phyloP scores from a whole-genome alignment of 139 green algal species.

The Chlamydomonas sp. region DNA sequence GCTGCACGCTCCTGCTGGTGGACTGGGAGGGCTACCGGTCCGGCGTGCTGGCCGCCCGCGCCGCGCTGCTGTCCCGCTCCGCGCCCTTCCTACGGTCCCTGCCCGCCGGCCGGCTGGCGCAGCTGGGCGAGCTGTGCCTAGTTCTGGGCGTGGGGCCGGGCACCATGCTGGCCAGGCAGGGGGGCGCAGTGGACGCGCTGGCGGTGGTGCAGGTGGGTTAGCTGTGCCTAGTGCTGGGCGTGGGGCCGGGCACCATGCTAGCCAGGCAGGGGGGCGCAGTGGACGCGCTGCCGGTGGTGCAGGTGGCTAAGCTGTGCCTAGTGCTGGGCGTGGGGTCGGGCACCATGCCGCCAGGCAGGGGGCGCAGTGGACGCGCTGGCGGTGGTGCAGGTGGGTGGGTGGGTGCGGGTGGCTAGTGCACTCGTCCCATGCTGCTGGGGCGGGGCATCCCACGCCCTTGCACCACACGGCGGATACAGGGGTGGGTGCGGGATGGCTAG shows the following conservation, averaged over 20 bases:
- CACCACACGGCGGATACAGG: too few species aligned
- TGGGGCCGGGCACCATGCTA: too few species aligned
- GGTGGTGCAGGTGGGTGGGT: conserved; percentile 39
- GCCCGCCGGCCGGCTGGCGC: neutral
- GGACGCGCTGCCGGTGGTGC: too few species aligned
- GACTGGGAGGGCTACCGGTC: conserved; percentile 33
- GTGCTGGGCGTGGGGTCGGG: too few species aligned
- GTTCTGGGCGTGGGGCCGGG: conserved; percentile 2
- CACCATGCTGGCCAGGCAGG: conserved; percentile 24
- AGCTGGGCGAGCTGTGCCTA: conserved; percentile 35
- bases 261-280: too few species aligned
- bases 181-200: conserved; percentile 11
- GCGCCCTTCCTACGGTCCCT: conserved; percentile 15
- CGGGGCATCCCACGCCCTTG: too few species aligned
- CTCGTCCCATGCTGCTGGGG: neutral
- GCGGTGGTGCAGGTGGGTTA: too few species aligned
- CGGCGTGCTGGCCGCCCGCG: conserved; percentile 17
- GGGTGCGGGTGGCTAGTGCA: neutral
- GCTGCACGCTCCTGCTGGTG: conserved; percentile 29
- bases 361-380: too few species aligned
- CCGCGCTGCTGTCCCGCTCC: conserved; percentile 9
- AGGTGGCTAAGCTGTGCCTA: too few species aligned
- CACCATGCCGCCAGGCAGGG: too few species aligned
- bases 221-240: too few species aligned
- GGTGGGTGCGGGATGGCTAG: too few species aligned